These are phyloP conservation scores for Monosporozyma siamensis DNA, from an alignment of 805 yeast species.

Conservation along the genomic window DNA sequence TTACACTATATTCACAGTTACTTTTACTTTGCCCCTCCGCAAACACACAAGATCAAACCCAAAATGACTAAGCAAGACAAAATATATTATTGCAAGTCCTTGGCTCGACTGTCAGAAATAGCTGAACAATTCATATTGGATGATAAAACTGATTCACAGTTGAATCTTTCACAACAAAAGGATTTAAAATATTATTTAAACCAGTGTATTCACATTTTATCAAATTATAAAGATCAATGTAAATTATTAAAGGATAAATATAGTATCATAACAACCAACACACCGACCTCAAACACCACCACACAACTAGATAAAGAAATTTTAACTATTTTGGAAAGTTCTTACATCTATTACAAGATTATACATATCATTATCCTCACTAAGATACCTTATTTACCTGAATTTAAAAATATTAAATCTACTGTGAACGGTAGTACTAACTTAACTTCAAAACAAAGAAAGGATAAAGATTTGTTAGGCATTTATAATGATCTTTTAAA, in stretches of 20 bases:
- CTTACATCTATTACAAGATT: slow-evolving; percentile 29
- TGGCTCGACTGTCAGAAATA: slow-evolving; percentile 8
- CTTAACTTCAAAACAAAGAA: slow-evolving; percentile 5
- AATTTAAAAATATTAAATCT: slow-evolving; percentile 21
- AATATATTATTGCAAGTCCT: slow-evolving; percentile 4
- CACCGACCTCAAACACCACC: too few relatives aligned
- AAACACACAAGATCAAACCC: neutral
- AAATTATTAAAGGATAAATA: slow-evolving; percentile 14
- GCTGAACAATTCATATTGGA: slow-evolving; percentile 17
- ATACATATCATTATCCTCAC: slow-evolving; percentile 23
- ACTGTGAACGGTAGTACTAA: too few relatives aligned
- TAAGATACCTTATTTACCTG: slow-evolving; percentile 21
- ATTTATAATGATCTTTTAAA: slow-evolving; percentile 28
- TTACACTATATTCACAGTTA: too few relatives aligned
- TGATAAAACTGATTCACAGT: slow-evolving; percentile 6
- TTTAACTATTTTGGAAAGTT: slow-evolving; percentile 15
- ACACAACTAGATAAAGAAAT: neutral
- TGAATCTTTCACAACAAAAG: slow-evolving; percentile 5
- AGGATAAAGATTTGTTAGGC: slow-evolving; percentile 22
- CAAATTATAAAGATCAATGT: slow-evolving; percentile 26
- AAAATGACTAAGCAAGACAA: neutral
- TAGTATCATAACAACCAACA: neutral
- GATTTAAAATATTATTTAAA: slow-evolving; percentile 21
- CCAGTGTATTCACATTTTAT: slow-evolving; percentile 26
- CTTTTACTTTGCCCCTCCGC: neutral